These are phyloP conservation scores for Penicillium goetzii DNA, from an alignment of 495 filamentous ascomycete genomes.

Conservation along the genomic window DNA sequence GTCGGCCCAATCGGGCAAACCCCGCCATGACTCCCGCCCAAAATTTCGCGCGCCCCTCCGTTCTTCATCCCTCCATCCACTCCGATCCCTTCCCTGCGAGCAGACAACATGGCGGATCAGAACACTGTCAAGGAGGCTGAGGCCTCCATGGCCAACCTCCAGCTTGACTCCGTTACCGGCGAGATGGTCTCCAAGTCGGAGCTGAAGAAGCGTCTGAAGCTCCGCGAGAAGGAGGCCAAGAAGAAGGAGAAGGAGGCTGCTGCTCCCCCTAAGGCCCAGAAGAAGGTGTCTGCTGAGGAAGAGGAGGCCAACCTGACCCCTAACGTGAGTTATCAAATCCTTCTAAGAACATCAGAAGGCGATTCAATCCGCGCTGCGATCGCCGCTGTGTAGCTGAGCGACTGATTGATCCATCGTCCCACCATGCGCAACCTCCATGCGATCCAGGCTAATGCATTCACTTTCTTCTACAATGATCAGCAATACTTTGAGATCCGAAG, in stretches of 20 bases:
- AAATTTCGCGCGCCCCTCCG: constrained; percentile 41
- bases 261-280: constrained; percentile 67
- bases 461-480: too few species aligned
- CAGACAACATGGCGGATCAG: constrained; percentile 49
- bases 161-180: constrained; percentile 83
- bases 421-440: background rate
- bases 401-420: background rate
- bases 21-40: constrained; percentile 41
- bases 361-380: background rate
- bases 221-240: constrained; percentile 79
- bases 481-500: constrained; percentile 98
- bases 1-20: constrained; percentile 36
- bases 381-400: background rate
- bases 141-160: constrained; percentile 69
- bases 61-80: constrained; percentile 35
- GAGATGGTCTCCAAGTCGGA: constrained; percentile 86
- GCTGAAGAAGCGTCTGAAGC: constrained; percentile 95
- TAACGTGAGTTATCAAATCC: constrained; percentile 63
- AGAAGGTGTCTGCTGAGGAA: constrained; percentile 69
- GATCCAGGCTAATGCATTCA: too few species aligned
- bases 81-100: constrained; percentile 20
- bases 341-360: background rate
- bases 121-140: constrained; percentile 60
- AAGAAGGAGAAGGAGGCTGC: constrained; percentile 85
- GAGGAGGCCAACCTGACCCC: constrained; percentile 82